Evolutionary conservation across 768 basidiomycete species (phyloP), one percentile per base, ranked within the genome.

Genomic region (Coprinopsis strossmayeri): DNA sequence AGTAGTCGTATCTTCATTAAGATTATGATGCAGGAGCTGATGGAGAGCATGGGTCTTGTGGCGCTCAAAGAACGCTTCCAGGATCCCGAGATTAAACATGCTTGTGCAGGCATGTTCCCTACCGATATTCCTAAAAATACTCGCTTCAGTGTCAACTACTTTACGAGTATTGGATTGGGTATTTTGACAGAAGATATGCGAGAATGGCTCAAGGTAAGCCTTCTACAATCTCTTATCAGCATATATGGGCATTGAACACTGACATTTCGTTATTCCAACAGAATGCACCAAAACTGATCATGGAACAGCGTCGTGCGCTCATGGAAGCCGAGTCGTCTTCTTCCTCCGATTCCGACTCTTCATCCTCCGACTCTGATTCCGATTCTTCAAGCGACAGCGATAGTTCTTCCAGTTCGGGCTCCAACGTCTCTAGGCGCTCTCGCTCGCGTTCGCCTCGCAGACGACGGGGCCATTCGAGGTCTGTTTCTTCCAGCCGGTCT

Each of bases 1-100:
- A 91, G 88, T 56, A 85, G 85, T 53, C 91, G 96, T 71, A 99
- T 99, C 61, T 98, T 98, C 64, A 72, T 98, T 60, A 98, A 98
- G 69, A 96, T 98, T 58, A 70, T 99, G 74, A 84, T 96, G 79
- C 81, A 83, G 52, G 96, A 99, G 68, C 82, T 98, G 75, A 85
- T 85, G 72, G 96, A 97, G 71, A 79, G 81, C 42, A 86, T 98
- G 84, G 95, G 96, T 1, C 62, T 96, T 60, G 89, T 90, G 64
- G 75, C 64, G 28, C 69, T 98, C n/a, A 82, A 83, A 7, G 91
- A 93, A 64, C 71, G 96, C 45, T 94, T 99, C 70, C 83, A 83
- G 65, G 92, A 96, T 50, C 81, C 87, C 5, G 89, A 92, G 57
- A 71, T 97, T 39, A 81, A 71, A 61, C 68, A 71, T 23, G 80